A percentile compares a stretch with the other conserved stretches of the same genome.
Evolutionary conservation across 495 filamentous ascomycete genomes (phyloP).

Genomic region (Tuber borchii): DNA sequence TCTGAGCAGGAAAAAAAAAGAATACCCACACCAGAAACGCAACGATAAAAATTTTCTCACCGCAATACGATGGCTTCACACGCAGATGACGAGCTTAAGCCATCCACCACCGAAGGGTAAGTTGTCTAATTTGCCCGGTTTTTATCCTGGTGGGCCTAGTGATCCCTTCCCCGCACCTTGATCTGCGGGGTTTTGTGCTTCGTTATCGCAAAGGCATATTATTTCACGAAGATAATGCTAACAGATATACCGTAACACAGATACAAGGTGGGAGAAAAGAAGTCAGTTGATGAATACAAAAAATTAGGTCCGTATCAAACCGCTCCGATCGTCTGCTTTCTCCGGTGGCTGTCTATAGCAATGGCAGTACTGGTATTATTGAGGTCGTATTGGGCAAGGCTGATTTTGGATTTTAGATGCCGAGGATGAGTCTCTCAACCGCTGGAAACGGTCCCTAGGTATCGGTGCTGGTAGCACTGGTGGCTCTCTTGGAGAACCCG

Average conservation of each 20-base stretch:
- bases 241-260: conserved; percentile 23
- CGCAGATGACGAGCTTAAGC: conserved; percentile 74
- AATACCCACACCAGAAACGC: conserved; percentile 10
- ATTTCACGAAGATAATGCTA: background rate
- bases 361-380: background rate
- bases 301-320: conserved; percentile 65
- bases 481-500: conserved; percentile 50
- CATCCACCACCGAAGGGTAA: conserved; percentile 73
- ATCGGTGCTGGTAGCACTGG: conserved; percentile 56
- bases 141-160: conserved; percentile 6
- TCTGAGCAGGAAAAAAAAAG: conserved; percentile 15
- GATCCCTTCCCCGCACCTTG: conserved; percentile 6
- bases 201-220: background rate
- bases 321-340: background rate
- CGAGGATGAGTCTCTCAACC: conserved; percentile 84
- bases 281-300: conserved; percentile 85
- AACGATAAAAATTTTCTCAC: conserved; percentile 14
- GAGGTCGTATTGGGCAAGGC: background rate
- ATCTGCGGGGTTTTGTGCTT: conserved; percentile 15
- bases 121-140: conserved; percentile 17
- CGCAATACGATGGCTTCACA: conserved; percentile 60
- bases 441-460: conserved; percentile 94
- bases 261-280: conserved; percentile 97
- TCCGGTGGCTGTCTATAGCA: background rate
- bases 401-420: conserved; percentile 46